These are phyloP conservation scores for Solanum commersonii DNA, from an alignment of 257 asterid genomes.

Conservation along the genomic window DNA sequence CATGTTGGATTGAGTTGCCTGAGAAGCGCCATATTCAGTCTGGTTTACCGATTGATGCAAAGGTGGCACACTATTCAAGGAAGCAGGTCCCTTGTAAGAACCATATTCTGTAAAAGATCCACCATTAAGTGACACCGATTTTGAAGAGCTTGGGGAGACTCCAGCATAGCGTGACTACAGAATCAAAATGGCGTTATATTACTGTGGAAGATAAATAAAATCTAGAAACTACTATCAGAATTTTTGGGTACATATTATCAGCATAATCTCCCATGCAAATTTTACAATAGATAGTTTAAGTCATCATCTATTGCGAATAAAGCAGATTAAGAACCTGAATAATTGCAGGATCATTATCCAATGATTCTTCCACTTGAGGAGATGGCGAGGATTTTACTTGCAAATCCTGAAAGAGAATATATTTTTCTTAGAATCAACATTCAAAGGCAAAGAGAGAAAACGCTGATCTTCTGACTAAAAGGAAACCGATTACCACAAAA, in stretches of 20 bases:
- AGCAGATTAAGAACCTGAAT: constrained; percentile 44
- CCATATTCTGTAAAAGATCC: constrained; percentile 31
- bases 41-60: constrained; percentile 33
- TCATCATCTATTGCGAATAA: not conserved
- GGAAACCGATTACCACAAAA: not conserved
- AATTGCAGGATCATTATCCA: constrained; percentile 61
- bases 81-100: constrained; percentile 26
- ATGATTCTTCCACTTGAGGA: constrained; percentile 38
- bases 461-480: not conserved
- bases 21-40: constrained; percentile 26
- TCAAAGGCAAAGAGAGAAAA: not conserved
- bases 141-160: constrained; percentile 30
- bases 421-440: not conserved
- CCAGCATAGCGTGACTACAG: constrained; percentile 36
- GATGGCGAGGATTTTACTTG: constrained; percentile 51
- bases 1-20: constrained; percentile 12
- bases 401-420: constrained; percentile 45
- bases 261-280: not conserved
- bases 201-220: not conserved
- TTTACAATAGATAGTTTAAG: not conserved
- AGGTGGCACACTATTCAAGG: constrained; percentile 19
- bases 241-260: not conserved
- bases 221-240: not conserved
- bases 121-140: constrained; percentile 19
- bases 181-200: not conserved